phyloP scores from a whole-genome alignment of 1,139 yeast genomes.

The Groenewaldozyma sp. region DNA sequence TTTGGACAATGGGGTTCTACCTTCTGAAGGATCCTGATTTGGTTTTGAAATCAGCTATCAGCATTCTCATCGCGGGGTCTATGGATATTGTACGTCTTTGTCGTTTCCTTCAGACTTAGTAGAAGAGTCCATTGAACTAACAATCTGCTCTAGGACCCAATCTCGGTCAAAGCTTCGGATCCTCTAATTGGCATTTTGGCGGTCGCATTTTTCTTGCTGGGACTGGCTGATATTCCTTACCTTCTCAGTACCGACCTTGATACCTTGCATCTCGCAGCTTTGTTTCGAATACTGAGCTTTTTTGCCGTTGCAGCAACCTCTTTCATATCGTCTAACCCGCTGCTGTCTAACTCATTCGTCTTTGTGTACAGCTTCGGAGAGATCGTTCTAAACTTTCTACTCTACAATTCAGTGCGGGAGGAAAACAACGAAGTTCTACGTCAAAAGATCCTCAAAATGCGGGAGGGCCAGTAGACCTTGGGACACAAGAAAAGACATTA shows the following conservation, averaged over 20 bases:
- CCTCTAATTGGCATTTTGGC: slow-evolving; percentile 41
- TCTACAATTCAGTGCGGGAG: slow-evolving; percentile 27
- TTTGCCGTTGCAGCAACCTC: slow-evolving; percentile 42
- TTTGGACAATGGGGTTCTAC: background rate
- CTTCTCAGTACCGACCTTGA: slow-evolving; percentile 25
- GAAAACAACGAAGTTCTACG: slow-evolving; percentile 29
- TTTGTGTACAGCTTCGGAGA: slow-evolving; percentile 46
- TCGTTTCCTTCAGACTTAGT: too few relatives aligned
- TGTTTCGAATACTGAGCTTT: slow-evolving; percentile 50
- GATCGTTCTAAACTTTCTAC: slow-evolving; percentile 26
- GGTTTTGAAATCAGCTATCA: too few relatives aligned
- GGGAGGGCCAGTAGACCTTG: background rate
- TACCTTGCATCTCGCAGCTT: slow-evolving; percentile 61
- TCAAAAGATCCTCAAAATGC: slow-evolving; percentile 12
- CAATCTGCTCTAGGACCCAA: too few relatives aligned
- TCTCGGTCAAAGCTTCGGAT: too few relatives aligned
- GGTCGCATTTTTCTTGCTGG: slow-evolving; percentile 30
- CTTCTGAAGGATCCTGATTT: slow-evolving; percentile 2
- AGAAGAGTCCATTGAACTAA: too few relatives aligned
- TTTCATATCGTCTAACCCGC: slow-evolving; percentile 27
- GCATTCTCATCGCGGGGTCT: too few relatives aligned
- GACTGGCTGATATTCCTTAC: slow-evolving; percentile 25
- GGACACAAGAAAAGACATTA: background rate
- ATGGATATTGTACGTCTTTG: too few relatives aligned
- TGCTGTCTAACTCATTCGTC: slow-evolving; percentile 41